phyloP scores from a whole-genome alignment of 1,139 yeast genomes.

The Taiozyma onychis region DNA sequence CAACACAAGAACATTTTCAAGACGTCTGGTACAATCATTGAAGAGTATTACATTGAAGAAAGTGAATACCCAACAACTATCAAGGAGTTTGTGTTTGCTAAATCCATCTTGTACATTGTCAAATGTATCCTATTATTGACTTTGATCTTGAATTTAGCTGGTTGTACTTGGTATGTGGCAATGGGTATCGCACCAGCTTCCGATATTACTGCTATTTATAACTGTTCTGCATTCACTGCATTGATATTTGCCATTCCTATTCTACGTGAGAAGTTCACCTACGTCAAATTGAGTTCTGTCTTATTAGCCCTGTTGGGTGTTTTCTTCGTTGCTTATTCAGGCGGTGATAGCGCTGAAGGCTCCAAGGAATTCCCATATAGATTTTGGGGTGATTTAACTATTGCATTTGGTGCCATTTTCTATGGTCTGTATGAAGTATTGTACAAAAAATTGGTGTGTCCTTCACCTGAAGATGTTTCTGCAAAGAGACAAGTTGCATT shows the following conservation, averaged over 20 bases:
- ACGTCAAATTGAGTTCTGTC: conserved; percentile 66
- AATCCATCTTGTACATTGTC: conserved; percentile 45
- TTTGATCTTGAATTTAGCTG: conserved; percentile 65
- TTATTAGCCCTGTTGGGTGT: conserved; percentile 70
- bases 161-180: conserved; percentile 82
- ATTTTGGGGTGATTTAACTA: conserved; percentile 64
- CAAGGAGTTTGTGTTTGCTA: conserved; percentile 34
- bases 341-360: conserved; percentile 28
- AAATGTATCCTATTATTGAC: conserved; percentile 42
- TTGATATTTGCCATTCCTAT: conserved; percentile 79
- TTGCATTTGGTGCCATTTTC: conserved; percentile 71
- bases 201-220: conserved; percentile 86
- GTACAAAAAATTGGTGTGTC: conserved; percentile 71
- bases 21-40: conserved; percentile 28
- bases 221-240: conserved; percentile 86
- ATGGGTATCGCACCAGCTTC: conserved; percentile 78
- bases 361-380: conserved; percentile 47
- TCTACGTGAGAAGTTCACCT: conserved; percentile 57
- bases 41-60: conserved; percentile 21
- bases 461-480: conserved; percentile 53
- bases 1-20: conserved; percentile 37
- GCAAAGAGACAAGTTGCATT: conserved; percentile 52
- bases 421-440: conserved; percentile 85
- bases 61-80: conserved; percentile 35
- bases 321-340: conserved; percentile 72